These are phyloP conservation scores for Gossypium bickii DNA, from an alignment of 345 rosid species.

Conservation along the genomic window DNA sequence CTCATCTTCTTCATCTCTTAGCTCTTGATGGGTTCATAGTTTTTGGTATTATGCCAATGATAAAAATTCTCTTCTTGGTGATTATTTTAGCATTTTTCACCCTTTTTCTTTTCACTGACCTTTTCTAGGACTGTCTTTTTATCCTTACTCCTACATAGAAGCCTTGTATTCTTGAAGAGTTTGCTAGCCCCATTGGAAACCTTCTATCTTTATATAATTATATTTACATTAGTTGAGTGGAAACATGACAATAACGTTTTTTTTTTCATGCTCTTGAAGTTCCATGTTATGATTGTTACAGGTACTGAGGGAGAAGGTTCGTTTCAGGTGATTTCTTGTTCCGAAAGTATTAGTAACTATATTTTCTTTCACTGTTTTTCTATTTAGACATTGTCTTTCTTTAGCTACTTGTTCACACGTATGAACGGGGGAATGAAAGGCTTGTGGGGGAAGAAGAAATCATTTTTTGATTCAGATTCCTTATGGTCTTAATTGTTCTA, in stretches of 20 bases:
- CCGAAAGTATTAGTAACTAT: not conserved
- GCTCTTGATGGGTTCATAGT: not conserved
- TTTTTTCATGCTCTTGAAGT: constrained; percentile 17
- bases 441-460: constrained; percentile 49
- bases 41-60: not conserved
- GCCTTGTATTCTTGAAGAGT: constrained; percentile 16
- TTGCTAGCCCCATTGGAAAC: constrained; percentile 34
- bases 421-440: constrained; percentile 55
- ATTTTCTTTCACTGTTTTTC: not conserved
- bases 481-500: constrained; percentile 46
- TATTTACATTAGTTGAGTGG: constrained; percentile 4
- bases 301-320: constrained; percentile 37
- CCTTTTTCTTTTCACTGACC: not conserved
- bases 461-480: constrained; percentile 51
- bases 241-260: constrained; percentile 2
- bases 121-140: not conserved
- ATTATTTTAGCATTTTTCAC: not conserved
- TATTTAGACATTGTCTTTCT: constrained; percentile 7
- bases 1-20: not conserved
- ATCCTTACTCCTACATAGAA: not conserved
- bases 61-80: not conserved
- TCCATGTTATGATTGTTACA: constrained; percentile 25
- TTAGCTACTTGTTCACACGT: constrained; percentile 48
- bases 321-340: constrained; percentile 34
- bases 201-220: constrained; percentile 3